Evolutionary conservation across 257 asterid species (phyloP).

Genomic region (Henckelia pumila): DNA sequence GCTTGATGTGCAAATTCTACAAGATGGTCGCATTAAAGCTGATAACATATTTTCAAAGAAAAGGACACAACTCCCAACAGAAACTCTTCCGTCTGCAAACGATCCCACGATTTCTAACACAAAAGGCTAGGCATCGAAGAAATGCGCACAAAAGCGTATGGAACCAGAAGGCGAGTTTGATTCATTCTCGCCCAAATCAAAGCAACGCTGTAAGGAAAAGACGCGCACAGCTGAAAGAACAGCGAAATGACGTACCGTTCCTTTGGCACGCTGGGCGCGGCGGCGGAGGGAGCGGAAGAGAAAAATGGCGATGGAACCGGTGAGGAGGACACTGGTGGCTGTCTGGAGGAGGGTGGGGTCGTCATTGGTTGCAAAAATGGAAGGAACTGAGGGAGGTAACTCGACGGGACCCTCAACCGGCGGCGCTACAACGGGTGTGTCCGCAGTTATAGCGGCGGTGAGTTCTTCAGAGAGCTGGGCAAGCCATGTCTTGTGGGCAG

Average conservation of each 20-base stretch:
- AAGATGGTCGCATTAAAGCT: background rate
- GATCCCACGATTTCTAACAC: background rate
- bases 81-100: background rate
- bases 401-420: constrained; percentile 65
- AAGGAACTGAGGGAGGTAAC: constrained; percentile 48
- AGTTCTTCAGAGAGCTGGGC: constrained; percentile 31
- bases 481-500: constrained; percentile 31
- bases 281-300: constrained; percentile 90
- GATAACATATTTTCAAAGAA: background rate
- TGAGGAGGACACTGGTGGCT: constrained; percentile 85
- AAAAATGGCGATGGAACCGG: constrained; percentile 71
- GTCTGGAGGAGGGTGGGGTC: constrained; percentile 66
- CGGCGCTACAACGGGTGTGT: constrained; percentile 11
- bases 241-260: constrained; percentile 36
- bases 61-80: background rate
- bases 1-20: background rate
- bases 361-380: constrained; percentile 46
- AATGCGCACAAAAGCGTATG: background rate
- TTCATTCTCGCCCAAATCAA: constrained; percentile 1
- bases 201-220: background rate
- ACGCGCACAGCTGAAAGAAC: background rate
- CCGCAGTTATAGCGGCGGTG: constrained; percentile 18
- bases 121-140: background rate
- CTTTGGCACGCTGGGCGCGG: constrained; percentile 82
- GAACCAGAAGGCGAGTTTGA: background rate